Percentiles rank a stretch among this genome's conserved stretches.
Evolutionary conservation across 306 rosid species (phyloP).

Genomic region (Sicyos baderoa): DNA sequence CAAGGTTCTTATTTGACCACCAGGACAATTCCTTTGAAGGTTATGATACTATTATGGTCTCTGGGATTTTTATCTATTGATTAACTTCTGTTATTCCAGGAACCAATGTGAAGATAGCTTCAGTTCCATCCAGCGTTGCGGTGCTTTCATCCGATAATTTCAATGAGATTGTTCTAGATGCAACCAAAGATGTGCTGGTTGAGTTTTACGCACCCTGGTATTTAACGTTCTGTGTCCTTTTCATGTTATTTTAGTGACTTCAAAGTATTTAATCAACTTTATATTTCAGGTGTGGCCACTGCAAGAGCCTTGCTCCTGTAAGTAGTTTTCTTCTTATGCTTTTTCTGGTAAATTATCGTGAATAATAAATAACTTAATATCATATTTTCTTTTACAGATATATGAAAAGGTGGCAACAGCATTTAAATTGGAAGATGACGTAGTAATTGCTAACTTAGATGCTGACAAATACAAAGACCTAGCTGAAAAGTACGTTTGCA

Average conservation of each 20-base stretch:
- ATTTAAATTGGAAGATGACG: slow-evolving; percentile 58
- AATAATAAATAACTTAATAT: slow-evolving; percentile 7
- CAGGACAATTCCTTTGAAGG: too few relatives aligned
- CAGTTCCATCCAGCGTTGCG: slow-evolving; percentile 55
- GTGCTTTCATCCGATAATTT: slow-evolving; percentile 55
- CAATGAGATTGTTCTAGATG: slow-evolving; percentile 60
- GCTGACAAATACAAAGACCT: slow-evolving; percentile 64
- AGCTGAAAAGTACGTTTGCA: slow-evolving; percentile 63
- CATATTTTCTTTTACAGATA: slow-evolving; percentile 28
- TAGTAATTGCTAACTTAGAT: slow-evolving; percentile 66
- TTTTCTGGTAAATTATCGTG: not conserved
- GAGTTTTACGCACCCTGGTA: slow-evolving; percentile 98
- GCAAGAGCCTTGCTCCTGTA: slow-evolving; percentile 88
- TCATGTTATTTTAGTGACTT: not conserved
- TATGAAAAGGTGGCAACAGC: slow-evolving; percentile 83
- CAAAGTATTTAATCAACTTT: not conserved
- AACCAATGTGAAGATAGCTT: slow-evolving; percentile 70
- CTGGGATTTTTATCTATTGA: not conserved
- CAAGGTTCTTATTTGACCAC: too few relatives aligned
- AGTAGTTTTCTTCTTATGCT: slow-evolving; percentile 23
- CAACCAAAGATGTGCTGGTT: slow-evolving; percentile 73
- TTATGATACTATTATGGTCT: not conserved
- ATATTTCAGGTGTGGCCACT: slow-evolving; percentile 80
- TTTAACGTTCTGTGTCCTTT: slow-evolving; percentile 10
- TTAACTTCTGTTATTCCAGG: slow-evolving; percentile 41